phyloP scores from a whole-genome alignment of 2,329 filamentous ascomycete genomes.

The Decorospora gaudefroyi region DNA sequence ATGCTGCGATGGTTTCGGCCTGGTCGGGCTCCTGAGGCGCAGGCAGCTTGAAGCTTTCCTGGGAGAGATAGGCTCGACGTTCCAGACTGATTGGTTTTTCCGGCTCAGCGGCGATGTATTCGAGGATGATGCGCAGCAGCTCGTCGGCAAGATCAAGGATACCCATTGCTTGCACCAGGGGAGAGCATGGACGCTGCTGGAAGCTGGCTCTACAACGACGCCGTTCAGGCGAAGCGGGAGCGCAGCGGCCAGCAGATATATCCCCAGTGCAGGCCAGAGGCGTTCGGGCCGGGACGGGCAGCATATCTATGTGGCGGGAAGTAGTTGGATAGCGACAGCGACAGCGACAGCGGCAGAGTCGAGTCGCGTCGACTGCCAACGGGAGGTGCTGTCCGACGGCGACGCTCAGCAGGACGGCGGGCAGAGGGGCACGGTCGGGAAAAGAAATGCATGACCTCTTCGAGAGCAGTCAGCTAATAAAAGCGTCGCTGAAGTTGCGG shows the following conservation, averaged over 20 bases:
- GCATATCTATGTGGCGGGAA: conserved; percentile 31
- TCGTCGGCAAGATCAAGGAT: conserved; percentile 55
- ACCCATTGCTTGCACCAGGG: conserved; percentile 42
- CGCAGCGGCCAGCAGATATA: conserved; percentile 30
- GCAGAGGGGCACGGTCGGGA: conserved; percentile 39
- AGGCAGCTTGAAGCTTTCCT: conserved; percentile 57
- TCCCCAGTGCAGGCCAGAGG: conserved; percentile 14
- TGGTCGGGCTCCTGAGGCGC: conserved; percentile 50
- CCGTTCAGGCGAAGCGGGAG: conserved; percentile 13
- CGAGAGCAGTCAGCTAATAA: conserved; percentile 44
- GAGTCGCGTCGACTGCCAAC: conserved; percentile 29
- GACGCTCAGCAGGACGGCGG: conserved; percentile 27
- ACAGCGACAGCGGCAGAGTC: conserved; percentile 6
- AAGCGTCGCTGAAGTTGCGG: conserved; percentile 45
- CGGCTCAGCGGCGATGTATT: conserved; percentile 58
- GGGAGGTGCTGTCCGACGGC: conserved; percentile 36
- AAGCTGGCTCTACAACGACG: conserved; percentile 8
- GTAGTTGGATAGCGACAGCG: conserved; percentile 29
- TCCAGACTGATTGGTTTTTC: conserved; percentile 57
- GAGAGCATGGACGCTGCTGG: conserved; percentile 33
- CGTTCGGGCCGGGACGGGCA: conserved; percentile 33
- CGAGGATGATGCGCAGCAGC: conserved; percentile 56
- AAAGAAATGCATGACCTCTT: conserved; percentile 43
- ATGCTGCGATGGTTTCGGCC: conserved; percentile 52
- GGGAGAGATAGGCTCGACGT: conserved; percentile 56